Conservation (phyloP, 768 basidiomycete genomes). For the Russula emetica region DNA sequence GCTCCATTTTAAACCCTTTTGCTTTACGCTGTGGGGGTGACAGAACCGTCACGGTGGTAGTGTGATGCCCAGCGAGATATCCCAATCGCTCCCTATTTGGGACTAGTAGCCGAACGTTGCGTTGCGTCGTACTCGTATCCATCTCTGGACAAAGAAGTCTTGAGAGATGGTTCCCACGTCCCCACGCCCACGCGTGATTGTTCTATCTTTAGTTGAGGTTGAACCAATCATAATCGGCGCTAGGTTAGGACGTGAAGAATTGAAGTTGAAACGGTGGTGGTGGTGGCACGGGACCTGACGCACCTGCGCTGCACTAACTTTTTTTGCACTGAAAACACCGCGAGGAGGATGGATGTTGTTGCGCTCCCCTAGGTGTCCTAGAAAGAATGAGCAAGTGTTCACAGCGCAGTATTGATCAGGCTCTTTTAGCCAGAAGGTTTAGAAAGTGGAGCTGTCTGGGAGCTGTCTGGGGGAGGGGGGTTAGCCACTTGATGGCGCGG, state of each 20-base stretch:
- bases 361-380: not conserved
- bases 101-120: not conserved
- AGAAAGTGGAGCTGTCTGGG: no score
- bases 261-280: no score
- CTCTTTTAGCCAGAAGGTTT: not conserved
- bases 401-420: not conserved
- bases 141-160: not conserved
- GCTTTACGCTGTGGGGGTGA: not conserved
- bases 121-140: not conserved
- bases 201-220: no score
- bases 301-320: not conserved
- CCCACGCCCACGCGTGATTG: no score
- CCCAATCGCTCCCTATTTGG: not conserved
- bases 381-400: not conserved
- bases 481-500: no score
- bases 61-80: not conserved
- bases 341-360: not conserved
- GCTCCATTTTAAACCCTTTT: not conserved
- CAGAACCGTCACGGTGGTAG: no score
- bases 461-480: not conserved
- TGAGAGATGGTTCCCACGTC: no score
- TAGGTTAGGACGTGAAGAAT: no score
- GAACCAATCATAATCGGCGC: no score
- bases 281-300: not conserved
- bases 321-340: not conserved